Base-by-base conservation (phyloP, 345 rosid genomes). In the Syzygium grande region DNA sequence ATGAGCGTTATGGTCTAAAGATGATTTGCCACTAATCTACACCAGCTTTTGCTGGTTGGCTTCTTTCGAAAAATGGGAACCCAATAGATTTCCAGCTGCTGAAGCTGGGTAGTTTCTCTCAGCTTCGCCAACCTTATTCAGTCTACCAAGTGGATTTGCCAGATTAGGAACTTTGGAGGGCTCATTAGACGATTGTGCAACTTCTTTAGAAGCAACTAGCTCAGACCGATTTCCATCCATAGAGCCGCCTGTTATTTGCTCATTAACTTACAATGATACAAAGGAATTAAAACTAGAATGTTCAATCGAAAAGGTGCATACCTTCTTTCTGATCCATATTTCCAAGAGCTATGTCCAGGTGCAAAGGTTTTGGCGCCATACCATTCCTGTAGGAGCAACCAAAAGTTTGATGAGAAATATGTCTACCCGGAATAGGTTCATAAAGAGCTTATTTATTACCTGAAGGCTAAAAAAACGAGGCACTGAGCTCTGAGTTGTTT, bases 401-500 rank as follows among this genome's bases (percentile, higher is more conserved):
- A 87, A 85, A 77, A 85, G 46, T 34, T 68, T 52, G 86, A 53
- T 79, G 78, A 84, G 86, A 52, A 84, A 88, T 52, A 55, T 73
- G 84, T 17, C 86, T 52, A 85, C 29, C 85, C 89, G 34, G 34
- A 68, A 52, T 51, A 84, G 61, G 56, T 52, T 52, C 41, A 84
- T 87, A 86, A 41, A 87, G 86, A 56, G 49, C 53, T 86, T 56
- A 59, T 87, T 86, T 56, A 59, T 87, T 89, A 97, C 99, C 98
- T 94, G 91, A 97, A 95, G 54, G 99, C 98, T 90, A 97, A 88
- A 91, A 96, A 96, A 46, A 97, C 98, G 65, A 97, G 98, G 92
- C 99, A 97, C 89, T 97, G 99, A 63, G 99, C 99, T 89, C 98
- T 94, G 87, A 97, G 99, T 90, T 97, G 99, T 92, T 94, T 97